These are phyloP conservation scores for Candida alai DNA, from an alignment of 805 yeast genomes.

Conservation along the genomic window DNA sequence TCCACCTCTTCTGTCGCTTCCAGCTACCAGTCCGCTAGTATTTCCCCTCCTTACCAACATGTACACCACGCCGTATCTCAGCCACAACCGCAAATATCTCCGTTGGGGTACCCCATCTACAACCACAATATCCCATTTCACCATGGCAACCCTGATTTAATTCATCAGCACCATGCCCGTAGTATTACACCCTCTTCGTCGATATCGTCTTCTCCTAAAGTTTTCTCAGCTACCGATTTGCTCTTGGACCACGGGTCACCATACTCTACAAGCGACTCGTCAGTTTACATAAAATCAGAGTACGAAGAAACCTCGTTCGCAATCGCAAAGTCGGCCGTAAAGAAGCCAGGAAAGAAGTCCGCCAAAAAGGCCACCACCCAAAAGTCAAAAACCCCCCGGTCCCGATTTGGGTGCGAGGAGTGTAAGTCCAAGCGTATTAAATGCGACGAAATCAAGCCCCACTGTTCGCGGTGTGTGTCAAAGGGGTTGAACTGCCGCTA, in stretches of 20 bases:
- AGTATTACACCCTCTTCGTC: slow-evolving; percentile 3
- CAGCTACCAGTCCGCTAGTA: slow-evolving; percentile 6
- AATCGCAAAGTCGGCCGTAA: slow-evolving; percentile 1
- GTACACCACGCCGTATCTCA: background rate
- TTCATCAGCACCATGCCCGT: slow-evolving; percentile 1
- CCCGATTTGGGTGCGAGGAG: slow-evolving; percentile 22
- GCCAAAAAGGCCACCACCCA: slow-evolving; percentile 2
- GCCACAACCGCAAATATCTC: slow-evolving; percentile 4
- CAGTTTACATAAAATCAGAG: background rate
- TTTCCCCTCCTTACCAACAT: slow-evolving; percentile 6
- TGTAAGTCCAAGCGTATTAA: slow-evolving; percentile 20
- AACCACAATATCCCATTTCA: slow-evolving; percentile 1
- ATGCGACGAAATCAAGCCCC: slow-evolving; percentile 27
- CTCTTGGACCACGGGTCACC: slow-evolving; percentile 4
- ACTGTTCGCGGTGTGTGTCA: slow-evolving; percentile 16
- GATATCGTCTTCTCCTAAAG: slow-evolving; percentile 4
- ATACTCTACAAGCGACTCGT: background rate
- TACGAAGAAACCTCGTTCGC: background rate
- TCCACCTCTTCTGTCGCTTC: slow-evolving; percentile 4
- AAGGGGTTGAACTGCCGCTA: slow-evolving; percentile 18
- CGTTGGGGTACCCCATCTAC: slow-evolving; percentile 2
- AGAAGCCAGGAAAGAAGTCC: too few species aligned
- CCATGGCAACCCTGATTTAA: background rate
- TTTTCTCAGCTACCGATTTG: slow-evolving; percentile 1
- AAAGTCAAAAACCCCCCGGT: slow-evolving; percentile 12